These are phyloP conservation scores for Medicago ruthenica DNA, from an alignment of 306 rosid genomes.

Conservation along the genomic window DNA sequence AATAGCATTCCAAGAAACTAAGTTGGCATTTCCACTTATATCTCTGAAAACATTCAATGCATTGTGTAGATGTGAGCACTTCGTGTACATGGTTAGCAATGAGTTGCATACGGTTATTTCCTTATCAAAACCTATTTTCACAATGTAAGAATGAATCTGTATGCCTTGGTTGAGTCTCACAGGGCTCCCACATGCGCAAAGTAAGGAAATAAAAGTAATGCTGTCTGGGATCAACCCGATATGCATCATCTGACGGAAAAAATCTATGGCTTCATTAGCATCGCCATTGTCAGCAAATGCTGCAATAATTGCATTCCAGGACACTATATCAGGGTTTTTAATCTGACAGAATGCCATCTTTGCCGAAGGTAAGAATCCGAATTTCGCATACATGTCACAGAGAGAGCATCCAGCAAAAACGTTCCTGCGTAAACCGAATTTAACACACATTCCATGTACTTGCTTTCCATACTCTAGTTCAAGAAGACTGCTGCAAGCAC, in stretches of 20 bases:
- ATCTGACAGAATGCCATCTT: conserved; percentile 60
- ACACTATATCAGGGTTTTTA: conserved; percentile 68
- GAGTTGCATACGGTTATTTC: conserved; percentile 59
- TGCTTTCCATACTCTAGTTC: conserved; percentile 75
- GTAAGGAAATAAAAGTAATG: conserved; percentile 65
- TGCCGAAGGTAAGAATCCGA: conserved; percentile 59
- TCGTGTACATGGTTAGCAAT: conserved; percentile 71
- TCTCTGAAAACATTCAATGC: conserved; percentile 60
- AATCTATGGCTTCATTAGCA: conserved; percentile 55
- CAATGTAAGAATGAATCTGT: conserved; percentile 67
- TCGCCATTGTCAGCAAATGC: conserved; percentile 60
- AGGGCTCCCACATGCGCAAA: conserved; percentile 65
- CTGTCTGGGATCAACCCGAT: conserved; percentile 58
- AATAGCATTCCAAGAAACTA: conserved; percentile 80
- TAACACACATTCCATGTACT: conserved; percentile 67
- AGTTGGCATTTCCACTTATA: conserved; percentile 50
- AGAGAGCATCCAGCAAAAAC: conserved; percentile 79
- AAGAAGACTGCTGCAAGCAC: conserved; percentile 68
- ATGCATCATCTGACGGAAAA: conserved; percentile 62
- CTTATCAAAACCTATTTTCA: conserved; percentile 56
- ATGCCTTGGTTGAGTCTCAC: conserved; percentile 62
- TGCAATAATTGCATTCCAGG: conserved; percentile 80
- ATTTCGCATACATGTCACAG: conserved; percentile 80
- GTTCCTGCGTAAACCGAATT: conserved; percentile 68
- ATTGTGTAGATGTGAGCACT: conserved; percentile 64